Evolutionary conservation across 2,329 filamentous ascomycete species (phyloP), one percentile per base, ranked within the genome.

Genomic region (Blumeria graminis): DNA sequence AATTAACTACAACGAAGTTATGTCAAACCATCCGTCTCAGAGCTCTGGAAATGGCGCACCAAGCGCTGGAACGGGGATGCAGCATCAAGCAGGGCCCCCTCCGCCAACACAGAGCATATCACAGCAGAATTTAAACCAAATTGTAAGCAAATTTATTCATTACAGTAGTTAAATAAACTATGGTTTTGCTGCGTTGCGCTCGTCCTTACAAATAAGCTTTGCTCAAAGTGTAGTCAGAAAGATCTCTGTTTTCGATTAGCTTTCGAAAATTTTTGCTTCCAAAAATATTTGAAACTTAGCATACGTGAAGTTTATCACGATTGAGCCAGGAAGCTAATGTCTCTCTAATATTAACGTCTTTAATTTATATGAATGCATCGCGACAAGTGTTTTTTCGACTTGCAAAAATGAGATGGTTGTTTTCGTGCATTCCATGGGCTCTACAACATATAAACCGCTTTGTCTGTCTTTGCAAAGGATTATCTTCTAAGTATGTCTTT

Each of bases 91-190:
- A 59, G 61, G 71, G 69, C 72, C 58, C 69, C 74, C 58, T 69
- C 74, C 58, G 68, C 72, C 60, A 64, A 68, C 58, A 59, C 69
- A 62, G 68, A 73, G 57, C 66, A 81, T 87, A 70, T 87, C 84
- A 1, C 87, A 90, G 60, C 86, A 93, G 64, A 94, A 95, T 66
- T 70, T 95, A 1, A 96, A 96, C 64, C 88, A 94, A 63, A 96
- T 96, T 69, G 90, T 95, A 76, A 77, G 89, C 56, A 45, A 28
- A 28, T 28, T n/a, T 10, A 16, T n/a, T 34, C 18, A 28, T 34
- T 56, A 59, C 34, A 56, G 52, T 55, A 10, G 7, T 14, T n/a
- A 38, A 13, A 8, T 35, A 10, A 32, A 50, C 3, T 13, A 8
- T 16, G 13, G n/a, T 33, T 14, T 13, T 22, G 55, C 5, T 8